These are phyloP conservation scores for Trametes hirsuta DNA, from an alignment of 1,284 basidiomycete species.

Conservation along the genomic window DNA sequence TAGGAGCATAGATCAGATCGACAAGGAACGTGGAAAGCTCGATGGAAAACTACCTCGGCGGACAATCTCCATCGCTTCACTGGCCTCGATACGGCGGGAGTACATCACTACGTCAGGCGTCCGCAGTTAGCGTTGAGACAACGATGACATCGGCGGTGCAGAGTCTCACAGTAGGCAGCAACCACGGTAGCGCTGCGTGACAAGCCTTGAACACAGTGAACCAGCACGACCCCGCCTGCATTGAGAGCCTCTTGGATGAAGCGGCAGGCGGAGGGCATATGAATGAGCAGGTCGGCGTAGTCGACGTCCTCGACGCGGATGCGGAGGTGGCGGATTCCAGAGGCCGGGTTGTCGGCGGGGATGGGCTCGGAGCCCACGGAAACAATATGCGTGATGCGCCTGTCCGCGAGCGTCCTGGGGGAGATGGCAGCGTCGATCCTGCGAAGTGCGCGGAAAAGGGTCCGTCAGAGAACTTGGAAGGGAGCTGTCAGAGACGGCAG, in stretches of 20 bases:
- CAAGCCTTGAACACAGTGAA: conserved; percentile 84
- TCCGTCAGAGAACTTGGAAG: conserved; percentile 18
- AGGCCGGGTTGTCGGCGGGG: conserved; percentile 73
- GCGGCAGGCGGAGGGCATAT: conserved; percentile 74
- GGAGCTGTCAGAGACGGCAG: conserved; percentile 29
- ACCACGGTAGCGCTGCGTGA: conserved; percentile 83
- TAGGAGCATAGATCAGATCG: conserved; percentile 32
- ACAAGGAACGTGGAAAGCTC: neutral
- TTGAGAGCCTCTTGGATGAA: conserved; percentile 80
- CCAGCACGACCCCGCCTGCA: conserved; percentile 73
- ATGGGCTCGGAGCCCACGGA: conserved; percentile 75
- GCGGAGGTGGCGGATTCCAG: conserved; percentile 70
- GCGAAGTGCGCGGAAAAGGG: conserved; percentile 19
- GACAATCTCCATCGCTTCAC: conserved; percentile 64
- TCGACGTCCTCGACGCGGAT: conserved; percentile 81
- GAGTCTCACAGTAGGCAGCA: conserved; percentile 73
- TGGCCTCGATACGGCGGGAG: conserved; percentile 55
- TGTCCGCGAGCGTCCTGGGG: conserved; percentile 72
- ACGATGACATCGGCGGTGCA: neutral
- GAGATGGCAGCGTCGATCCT: conserved; percentile 75
- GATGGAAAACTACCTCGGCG: conserved; percentile 50
- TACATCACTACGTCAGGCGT: conserved; percentile 66
- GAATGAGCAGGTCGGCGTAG: conserved; percentile 80
- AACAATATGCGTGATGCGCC: conserved; percentile 75
- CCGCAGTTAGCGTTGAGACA: conserved; percentile 7